These are phyloP conservation scores for Lodderomyces beijingensis DNA, from an alignment of 1,139 yeast genomes.

Conservation along the genomic window DNA sequence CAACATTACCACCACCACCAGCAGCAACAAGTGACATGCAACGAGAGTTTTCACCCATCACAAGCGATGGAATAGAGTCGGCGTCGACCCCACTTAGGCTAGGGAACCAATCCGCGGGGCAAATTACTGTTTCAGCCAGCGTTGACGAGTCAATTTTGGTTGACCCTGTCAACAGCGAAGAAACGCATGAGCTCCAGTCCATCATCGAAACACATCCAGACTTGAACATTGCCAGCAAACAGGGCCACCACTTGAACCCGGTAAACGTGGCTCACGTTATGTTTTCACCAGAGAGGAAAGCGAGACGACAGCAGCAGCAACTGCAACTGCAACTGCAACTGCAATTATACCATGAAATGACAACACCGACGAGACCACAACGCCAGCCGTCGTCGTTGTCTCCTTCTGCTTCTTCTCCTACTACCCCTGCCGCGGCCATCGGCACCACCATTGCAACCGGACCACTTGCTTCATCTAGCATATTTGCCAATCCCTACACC, in stretches of 20 bases:
- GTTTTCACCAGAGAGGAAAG: constrained; percentile 32
- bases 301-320: constrained; percentile 11
- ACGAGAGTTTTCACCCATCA: constrained; percentile 8
- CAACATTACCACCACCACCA: too few relatives aligned
- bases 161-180: constrained; percentile 1
- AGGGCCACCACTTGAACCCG: constrained; percentile 24
- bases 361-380: constrained; percentile 1
- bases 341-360: too few relatives aligned
- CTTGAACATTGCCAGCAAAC: constrained; percentile 24
- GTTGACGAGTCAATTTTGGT: too few relatives aligned
- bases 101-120: not conserved
- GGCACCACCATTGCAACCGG: too few relatives aligned
- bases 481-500: constrained; percentile 11
- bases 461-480: not conserved
- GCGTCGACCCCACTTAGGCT: constrained; percentile 10
- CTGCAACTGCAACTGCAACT: too few relatives aligned
- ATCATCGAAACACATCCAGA: constrained; percentile 30
- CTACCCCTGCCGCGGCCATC: not conserved
- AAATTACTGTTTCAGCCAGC: not conserved
- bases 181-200: constrained; percentile 5
- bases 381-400: constrained; percentile 1
- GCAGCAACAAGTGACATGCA: too few relatives aligned
- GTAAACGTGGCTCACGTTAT: constrained; percentile 40
- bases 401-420: not conserved
- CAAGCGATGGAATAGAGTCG: constrained; percentile 8